Base-by-base conservation (phyloP, 1,284 basidiomycete genomes). In the Wolfiporia cocos region DNA sequence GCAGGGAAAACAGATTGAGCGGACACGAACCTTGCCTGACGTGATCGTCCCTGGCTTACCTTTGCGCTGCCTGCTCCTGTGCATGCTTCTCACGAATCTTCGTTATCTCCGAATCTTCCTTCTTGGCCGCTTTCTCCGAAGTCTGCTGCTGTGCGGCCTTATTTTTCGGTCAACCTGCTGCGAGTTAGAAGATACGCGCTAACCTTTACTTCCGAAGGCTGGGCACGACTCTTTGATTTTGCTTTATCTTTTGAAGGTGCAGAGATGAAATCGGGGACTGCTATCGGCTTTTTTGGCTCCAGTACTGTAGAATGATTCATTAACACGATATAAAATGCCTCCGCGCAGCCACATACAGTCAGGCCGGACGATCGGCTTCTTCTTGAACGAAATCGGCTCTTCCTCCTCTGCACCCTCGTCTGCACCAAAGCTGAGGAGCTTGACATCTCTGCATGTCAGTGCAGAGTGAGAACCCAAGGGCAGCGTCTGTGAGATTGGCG, bases 341-440 rank as follows among this genome's bases (percentile, higher is more conserved):
- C 26, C 7, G 26, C 26, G 26, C 9, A 7, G 26, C 14, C 7
- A 73, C 90, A 49, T 58, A 92, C 90, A 61, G 67, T 93, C 90
- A 26, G 84, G 86, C 24, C 90, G 70, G 14, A 74, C 80, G 34
- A 92, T 86, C 1, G 81, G 74, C 60, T 91, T 93, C 68, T 89
- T 87, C 64, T 81, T 83, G 49, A 80, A 71, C n/a, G n/a, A n/a
- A 2, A 65, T 55, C 2, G 70, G 57, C 4, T 68, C 57, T 37
- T 74, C 74, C 3, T 68, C 78, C n/a, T 66, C 74, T 17, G 56
- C 73, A 18, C 76, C 86, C 42, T 85, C 88, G 22, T 91, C 87
- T 5, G 73, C 86, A 14, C 84, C 92, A 60, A 97, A 97, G 39
- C 90, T 93, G 42, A 96, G 63, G 10, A 97, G 63, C 40, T 84